Percentiles rank a stretch among this genome's conserved stretches.
Conservation (phyloP, 352 stramenopile species). For the Phytophthora multivora region DNA sequence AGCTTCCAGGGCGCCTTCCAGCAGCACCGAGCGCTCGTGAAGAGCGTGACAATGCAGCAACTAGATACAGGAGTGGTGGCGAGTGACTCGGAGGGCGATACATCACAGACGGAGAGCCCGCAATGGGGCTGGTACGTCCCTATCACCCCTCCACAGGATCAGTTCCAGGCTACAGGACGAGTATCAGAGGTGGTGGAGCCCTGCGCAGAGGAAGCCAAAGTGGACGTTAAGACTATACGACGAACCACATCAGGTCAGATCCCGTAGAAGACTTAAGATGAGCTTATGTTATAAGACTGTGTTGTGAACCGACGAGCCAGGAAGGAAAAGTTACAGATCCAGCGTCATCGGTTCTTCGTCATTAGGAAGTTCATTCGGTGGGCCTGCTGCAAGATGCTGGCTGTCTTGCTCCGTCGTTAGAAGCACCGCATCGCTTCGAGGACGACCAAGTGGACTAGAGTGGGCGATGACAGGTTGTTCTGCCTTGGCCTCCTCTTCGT, state of each 20-base stretch:
- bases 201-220: neutral
- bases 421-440: neutral
- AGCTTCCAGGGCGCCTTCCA: slow-evolving; percentile 13
- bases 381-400: neutral
- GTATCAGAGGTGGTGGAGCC: slow-evolving; percentile 9
- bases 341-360: slow-evolving; percentile 18
- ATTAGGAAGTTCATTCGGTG: neutral
- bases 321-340: slow-evolving; percentile 20
- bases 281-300: slow-evolving; percentile 15
- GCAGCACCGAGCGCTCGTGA: slow-evolving; percentile 21
- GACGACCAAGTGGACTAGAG: neutral
- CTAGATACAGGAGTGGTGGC: slow-evolving; percentile 8
- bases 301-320: neutral
- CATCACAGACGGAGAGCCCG: slow-evolving; percentile 66
- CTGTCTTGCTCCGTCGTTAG: no score
- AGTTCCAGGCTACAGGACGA: slow-evolving; percentile 29
- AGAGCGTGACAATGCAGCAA: slow-evolving; percentile 38
- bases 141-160: slow-evolving; percentile 82
- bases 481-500: slow-evolving; percentile 8
- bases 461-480: neutral
- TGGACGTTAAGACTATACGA: slow-evolving; percentile 25
- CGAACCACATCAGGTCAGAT: slow-evolving; percentile 45
- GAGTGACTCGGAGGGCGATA: slow-evolving; percentile 25
- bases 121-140: slow-evolving; percentile 90
- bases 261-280: slow-evolving; percentile 22